Conservation (phyloP, 2,329 filamentous ascomycete genomes). For the Diaporthe humulicola region DNA sequence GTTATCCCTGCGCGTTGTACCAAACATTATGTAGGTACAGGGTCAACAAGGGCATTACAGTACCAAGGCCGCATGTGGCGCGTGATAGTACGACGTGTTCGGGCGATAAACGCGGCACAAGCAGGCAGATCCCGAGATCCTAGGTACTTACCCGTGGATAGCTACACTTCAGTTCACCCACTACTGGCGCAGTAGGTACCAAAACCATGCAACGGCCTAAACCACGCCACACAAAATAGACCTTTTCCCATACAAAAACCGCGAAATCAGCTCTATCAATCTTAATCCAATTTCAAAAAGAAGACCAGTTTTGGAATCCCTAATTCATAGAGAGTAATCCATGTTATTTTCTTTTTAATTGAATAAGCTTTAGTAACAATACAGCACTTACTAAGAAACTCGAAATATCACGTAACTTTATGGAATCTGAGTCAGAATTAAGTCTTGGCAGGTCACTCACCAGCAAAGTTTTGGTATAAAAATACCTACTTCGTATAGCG, state of each 20-base stretch:
- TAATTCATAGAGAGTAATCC: background rate
- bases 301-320: background rate
- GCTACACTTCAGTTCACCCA: no score
- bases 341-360: background rate
- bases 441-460: background rate
- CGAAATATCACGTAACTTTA: background rate
- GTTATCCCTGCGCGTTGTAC: background rate
- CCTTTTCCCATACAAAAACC: no score
- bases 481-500: background rate
- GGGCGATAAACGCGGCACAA: background rate
- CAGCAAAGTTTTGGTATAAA: background rate
- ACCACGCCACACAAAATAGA: no score
- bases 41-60: background rate
- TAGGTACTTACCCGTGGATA: no score
- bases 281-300: background rate
- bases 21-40: background rate
- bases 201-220: no score
- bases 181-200: no score
- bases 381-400: background rate
- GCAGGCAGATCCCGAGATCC: background rate
- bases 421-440: background rate
- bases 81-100: conserved; percentile 2
- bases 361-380: background rate
- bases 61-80: conserved; percentile 17
- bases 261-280: background rate